Evolutionary conservation across 768 basidiomycete species (phyloP), one percentile per base, ranked within the genome.

Genomic region (Tulasnella sp.): DNA sequence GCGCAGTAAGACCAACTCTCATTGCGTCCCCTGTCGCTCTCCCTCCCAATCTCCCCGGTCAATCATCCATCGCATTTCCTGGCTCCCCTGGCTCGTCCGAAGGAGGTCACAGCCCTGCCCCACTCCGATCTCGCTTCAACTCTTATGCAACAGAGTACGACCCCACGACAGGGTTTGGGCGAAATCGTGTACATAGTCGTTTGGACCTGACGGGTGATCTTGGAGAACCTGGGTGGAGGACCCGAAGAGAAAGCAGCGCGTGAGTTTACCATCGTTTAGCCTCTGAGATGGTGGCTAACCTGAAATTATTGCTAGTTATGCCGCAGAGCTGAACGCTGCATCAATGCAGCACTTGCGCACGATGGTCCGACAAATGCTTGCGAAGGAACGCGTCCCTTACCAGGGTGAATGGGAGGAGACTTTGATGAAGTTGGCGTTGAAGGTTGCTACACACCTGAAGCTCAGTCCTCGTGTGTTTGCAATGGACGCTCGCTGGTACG

Each of bases 401-500:
- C 82, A 92, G 69, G 86, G 85, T 75, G 91, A 96, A 79, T 99
- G 97, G 97, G 93, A 96, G 81, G 90, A 91, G 75, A 90, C 89
- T 0, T 85, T 99, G 12, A 86, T 94, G 69, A 90, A 87, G 79
- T 85, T 99, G 22, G 90, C 96, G 0, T 88, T 98, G 68, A 90
- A 91, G 52, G 93, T 97, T 64, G 93, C 96, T 3, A 89, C 90
- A 29, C 93, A 94, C 75, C 85, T 96, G 76, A 92, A 93, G 0
- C 93, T 95, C 81, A 91, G 86, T 39, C 86, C 88, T 11, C 90
- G 93, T 79, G 94, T 94, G 1, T 93, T 95, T 79, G 93, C 94
- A 78, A 96, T 98, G 90, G 97, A 99, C 82, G 91, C 97, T 31
- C 87, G 97, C 39, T 89, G 91, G 49, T 97, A 97, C 80, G 95